Conservation (phyloP, 176 grass and related monocot genomes). For the Hordeum marinum region DNA sequence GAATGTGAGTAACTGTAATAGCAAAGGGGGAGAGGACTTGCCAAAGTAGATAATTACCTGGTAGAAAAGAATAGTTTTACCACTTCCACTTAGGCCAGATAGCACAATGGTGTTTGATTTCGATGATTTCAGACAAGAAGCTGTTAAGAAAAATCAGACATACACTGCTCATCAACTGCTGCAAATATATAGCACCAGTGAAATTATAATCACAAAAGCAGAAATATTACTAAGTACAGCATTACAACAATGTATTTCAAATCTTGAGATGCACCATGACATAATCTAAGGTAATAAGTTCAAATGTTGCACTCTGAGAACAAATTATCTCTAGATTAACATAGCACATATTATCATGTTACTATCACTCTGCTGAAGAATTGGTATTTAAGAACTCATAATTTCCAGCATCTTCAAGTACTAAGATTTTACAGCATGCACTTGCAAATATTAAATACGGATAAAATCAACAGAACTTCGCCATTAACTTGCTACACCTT, state of each 20-base stretch:
- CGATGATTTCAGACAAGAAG: slow-evolving; percentile 54
- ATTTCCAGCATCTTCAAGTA: not conserved
- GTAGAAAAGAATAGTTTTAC: slow-evolving; percentile 94
- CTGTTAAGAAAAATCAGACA: slow-evolving; percentile 28
- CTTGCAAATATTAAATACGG: not conserved
- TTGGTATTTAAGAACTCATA: not conserved
- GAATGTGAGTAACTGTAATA: not conserved
- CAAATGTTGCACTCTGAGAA: not conserved
- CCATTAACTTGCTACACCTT: not conserved
- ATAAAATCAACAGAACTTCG: not conserved
- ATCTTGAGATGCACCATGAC: not conserved
- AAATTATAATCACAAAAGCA: not conserved
- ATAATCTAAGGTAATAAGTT: slow-evolving; percentile 1
- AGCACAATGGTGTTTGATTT: slow-evolving; percentile 79
- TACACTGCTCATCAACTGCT: not conserved
- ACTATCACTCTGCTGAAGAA: not conserved
- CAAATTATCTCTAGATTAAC: not conserved
- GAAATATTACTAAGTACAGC: not conserved
- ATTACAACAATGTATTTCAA: not conserved
- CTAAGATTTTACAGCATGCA: not conserved
- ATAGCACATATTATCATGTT: not conserved
- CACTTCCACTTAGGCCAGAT: slow-evolving; percentile 79
- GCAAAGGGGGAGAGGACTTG: not conserved
- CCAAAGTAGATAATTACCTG: slow-evolving; percentile 51
- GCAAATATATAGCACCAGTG: not conserved